phyloP scores from a whole-genome alignment of 1,139 yeast genomes.

The Kodamaea anthophila region DNA sequence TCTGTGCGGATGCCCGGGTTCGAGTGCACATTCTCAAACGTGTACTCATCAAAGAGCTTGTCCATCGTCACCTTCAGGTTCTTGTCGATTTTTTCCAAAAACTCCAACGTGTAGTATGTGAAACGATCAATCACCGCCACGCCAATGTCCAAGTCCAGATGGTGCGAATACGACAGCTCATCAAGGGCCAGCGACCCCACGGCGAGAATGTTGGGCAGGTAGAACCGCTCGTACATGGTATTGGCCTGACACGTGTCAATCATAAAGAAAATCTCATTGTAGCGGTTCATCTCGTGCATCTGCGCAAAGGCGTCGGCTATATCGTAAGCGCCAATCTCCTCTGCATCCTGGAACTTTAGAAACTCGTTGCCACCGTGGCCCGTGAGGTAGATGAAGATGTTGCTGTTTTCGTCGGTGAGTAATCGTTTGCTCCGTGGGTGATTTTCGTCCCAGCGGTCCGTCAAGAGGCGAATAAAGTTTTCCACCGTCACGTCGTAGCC shows the following conservation, averaged over 20 bases:
- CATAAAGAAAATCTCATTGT: conserved; percentile 94
- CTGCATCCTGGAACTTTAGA: conserved; percentile 95
- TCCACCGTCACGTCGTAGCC: conserved; percentile 99
- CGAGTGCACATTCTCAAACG: conserved; percentile 81
- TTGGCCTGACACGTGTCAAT: conserved; percentile 98
- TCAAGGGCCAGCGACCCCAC: conserved; percentile 90
- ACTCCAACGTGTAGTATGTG: conserved; percentile 87
- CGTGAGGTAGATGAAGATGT: conserved; percentile 89
- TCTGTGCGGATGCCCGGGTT: conserved; percentile 89
- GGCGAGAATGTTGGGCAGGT: conserved; percentile 87
- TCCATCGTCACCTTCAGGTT: conserved; percentile 70
- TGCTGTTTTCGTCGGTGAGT: conserved; percentile 88
- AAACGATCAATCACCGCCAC: conserved; percentile 97
- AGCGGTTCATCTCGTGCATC: conserved; percentile 92
- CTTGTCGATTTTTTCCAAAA: conserved; percentile 72
- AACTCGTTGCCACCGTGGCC: conserved; percentile 99
- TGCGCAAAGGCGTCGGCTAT: conserved; percentile 96
- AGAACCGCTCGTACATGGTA: conserved; percentile 90
- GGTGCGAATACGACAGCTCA: conserved; percentile 92
- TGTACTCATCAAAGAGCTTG: conserved; percentile 78
- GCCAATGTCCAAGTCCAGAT: conserved; percentile 91
- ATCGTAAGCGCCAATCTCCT: conserved; percentile 92
- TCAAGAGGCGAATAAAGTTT: conserved; percentile 79
- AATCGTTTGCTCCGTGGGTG: conserved; percentile 90
- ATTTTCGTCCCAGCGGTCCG: conserved; percentile 92